These are phyloP conservation scores for Talaromyces sp. DNA, from an alignment of 2,329 filamentous ascomycete species.

Conservation along the genomic window DNA sequence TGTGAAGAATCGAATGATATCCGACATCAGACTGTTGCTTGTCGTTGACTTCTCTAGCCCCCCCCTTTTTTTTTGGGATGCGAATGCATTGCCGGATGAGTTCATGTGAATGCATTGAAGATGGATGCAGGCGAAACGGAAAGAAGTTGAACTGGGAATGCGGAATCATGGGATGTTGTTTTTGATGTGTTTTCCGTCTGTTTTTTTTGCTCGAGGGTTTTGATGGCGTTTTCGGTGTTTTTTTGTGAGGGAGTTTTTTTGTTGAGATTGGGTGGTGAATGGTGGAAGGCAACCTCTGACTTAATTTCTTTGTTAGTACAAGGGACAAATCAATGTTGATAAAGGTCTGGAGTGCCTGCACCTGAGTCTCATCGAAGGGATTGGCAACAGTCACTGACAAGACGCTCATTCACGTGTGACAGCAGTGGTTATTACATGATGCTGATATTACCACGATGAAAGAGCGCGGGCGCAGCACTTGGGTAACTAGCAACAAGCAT, in stretches of 20 bases:
- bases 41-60: not conserved
- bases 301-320: not conserved
- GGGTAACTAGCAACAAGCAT: constrained; percentile 8
- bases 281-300: not conserved
- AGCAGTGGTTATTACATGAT: not conserved
- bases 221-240: not conserved
- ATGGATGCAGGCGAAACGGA: not conserved
- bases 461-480: not conserved
- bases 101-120: not conserved
- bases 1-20: not conserved
- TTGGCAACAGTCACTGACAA: not conserved
- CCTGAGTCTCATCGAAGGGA: not conserved
- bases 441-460: not conserved
- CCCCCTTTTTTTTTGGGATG: not conserved
- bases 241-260: not conserved
- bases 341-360: not conserved
- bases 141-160: not conserved
- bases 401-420: not conserved
- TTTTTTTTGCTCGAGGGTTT: not conserved
- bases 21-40: not conserved
- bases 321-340: not conserved
- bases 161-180: not conserved
- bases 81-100: not conserved
- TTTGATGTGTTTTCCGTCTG: not conserved
- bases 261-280: not conserved